These are phyloP conservation scores for Metarhizium sp. DNA, from an alignment of 2,329 filamentous ascomycete genomes.

Conservation along the genomic window DNA sequence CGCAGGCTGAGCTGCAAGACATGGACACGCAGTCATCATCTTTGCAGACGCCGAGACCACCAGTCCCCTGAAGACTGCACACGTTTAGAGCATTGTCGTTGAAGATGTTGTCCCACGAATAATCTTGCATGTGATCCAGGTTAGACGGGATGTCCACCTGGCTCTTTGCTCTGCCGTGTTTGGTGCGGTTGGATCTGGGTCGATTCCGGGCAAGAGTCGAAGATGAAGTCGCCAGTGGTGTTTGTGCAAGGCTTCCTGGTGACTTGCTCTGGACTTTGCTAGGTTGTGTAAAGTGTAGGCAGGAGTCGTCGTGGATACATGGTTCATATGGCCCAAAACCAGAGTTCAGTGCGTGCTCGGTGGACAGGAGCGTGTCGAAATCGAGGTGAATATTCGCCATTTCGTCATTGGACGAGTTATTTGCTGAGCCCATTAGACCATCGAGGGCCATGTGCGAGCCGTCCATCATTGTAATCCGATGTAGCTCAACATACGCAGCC, in stretches of 20 bases:
- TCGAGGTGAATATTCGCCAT: constrained; percentile 14
- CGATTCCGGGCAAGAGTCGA: not conserved
- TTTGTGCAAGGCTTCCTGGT: constrained; percentile 6
- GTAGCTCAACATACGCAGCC: not conserved
- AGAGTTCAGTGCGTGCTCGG: constrained; percentile 15
- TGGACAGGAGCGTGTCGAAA: constrained; percentile 17
- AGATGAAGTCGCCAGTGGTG: not conserved
- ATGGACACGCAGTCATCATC: constrained; percentile 23
- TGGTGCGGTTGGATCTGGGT: not conserved
- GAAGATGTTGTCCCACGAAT: constrained; percentile 12
- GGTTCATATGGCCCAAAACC: constrained; percentile 17
- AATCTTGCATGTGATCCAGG: constrained; percentile 6
- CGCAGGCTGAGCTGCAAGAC: constrained; percentile 26
- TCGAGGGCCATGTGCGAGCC: constrained; percentile 12
- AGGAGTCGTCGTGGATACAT: constrained; percentile 23
- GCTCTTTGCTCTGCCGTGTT: not conserved
- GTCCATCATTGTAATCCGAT: constrained; percentile 11
- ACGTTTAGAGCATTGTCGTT: constrained; percentile 5
- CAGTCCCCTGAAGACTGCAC: not conserved
- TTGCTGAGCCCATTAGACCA: constrained; percentile 9
- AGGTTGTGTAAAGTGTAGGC: constrained; percentile 14
- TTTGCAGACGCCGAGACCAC: constrained; percentile 1
- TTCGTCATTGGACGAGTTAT: constrained; percentile 19
- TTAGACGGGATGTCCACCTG: not conserved
- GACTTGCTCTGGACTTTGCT: constrained; percentile 9